phyloP scores from a whole-genome alignment of 768 basidiomycete species.

The Lactifluus volemus region DNA sequence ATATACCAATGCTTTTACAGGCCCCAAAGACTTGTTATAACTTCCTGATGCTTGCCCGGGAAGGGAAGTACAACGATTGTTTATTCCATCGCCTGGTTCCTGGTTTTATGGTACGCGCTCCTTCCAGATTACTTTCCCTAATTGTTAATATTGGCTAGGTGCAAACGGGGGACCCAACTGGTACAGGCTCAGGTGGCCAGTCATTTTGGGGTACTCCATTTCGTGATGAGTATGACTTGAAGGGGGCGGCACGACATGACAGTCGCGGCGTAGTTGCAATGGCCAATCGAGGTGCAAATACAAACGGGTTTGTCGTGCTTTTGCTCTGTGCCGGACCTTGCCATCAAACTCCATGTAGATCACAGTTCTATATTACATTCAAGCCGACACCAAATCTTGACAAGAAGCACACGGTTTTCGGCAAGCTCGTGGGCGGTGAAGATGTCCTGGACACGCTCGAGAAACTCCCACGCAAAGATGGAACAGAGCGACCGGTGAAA shows the following conservation, averaged over 20 bases:
- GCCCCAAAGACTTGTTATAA: conserved; percentile 99
- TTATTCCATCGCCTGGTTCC: conserved; percentile 91
- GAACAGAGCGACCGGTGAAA: conserved; percentile 81
- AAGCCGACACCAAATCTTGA: conserved; percentile 75
- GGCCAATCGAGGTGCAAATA: conserved; percentile 91
- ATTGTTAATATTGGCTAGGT: conserved; percentile 39
- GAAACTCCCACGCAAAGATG: conserved; percentile 67
- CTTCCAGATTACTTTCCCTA: conserved; percentile 1
- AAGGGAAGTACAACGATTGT: conserved; percentile 84
- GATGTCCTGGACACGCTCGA: conserved; percentile 83
- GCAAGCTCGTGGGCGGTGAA: conserved; percentile 93
- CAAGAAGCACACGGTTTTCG: conserved; percentile 93
- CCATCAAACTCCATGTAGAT: conserved; percentile 35
- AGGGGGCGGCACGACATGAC: conserved; percentile 84
- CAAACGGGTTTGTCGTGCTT: conserved; percentile 57
- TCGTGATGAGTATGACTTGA: conserved; percentile 85
- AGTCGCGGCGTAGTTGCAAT: conserved; percentile 80
- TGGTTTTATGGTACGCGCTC: conserved; percentile 75
- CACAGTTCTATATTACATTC: conserved; percentile 94
- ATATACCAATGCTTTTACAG: conserved; percentile 29
- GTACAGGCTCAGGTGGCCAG: conserved; percentile 88
- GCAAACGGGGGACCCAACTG: conserved; percentile 97
- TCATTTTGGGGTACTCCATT: conserved; percentile 95
- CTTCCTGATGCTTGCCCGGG: conserved; percentile 86
- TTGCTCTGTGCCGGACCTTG: background rate